Percentiles rank a stretch among this genome's conserved stretches.
phyloP scores from a whole-genome alignment of 768 basidiomycete species.

The Plicaturopsis crispa region DNA sequence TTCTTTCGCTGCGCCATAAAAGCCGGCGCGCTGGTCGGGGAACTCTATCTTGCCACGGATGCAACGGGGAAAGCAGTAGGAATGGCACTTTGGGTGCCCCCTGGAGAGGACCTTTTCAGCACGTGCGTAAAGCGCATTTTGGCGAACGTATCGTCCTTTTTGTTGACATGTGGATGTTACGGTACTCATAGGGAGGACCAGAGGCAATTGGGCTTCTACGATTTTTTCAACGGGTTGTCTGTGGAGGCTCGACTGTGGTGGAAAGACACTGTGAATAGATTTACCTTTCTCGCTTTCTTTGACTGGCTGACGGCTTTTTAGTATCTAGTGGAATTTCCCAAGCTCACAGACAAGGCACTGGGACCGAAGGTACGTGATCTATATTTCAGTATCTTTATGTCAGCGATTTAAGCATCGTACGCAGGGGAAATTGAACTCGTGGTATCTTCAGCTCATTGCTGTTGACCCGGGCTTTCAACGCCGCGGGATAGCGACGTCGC shows the following conservation, averaged over 20 bases:
- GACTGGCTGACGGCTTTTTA: background rate
- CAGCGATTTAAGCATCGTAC: no score
- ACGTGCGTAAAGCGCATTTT: no score
- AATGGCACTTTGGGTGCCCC: slow-evolving; percentile 24
- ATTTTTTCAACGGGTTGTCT: slow-evolving; percentile 17
- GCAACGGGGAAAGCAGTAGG: slow-evolving; percentile 16
- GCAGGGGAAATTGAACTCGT: slow-evolving; percentile 19
- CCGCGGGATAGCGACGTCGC: slow-evolving; percentile 15
- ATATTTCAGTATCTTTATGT: no score
- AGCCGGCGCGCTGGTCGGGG: slow-evolving; percentile 17
- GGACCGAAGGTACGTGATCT: no score
- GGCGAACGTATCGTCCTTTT: background rate
- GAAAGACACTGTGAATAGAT: slow-evolving; percentile 14
- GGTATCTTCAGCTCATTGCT: slow-evolving; percentile 22
- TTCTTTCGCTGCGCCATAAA: slow-evolving; percentile 17
- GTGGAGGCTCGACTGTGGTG: slow-evolving; percentile 17
- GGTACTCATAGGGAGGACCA: slow-evolving; percentile 15
- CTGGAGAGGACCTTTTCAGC: slow-evolving; percentile 22
- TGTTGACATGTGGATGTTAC: background rate
- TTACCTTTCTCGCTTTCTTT: no score
- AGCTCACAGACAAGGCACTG: slow-evolving; percentile 10
- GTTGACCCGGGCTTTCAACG: slow-evolving; percentile 19
- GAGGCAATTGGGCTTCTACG: slow-evolving; percentile 17
- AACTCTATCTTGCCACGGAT: slow-evolving; percentile 21
- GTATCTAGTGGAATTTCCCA: slow-evolving; percentile 4